Conservation (phyloP, 1,139 yeast genomes). For the Candida gigantensis region DNA sequence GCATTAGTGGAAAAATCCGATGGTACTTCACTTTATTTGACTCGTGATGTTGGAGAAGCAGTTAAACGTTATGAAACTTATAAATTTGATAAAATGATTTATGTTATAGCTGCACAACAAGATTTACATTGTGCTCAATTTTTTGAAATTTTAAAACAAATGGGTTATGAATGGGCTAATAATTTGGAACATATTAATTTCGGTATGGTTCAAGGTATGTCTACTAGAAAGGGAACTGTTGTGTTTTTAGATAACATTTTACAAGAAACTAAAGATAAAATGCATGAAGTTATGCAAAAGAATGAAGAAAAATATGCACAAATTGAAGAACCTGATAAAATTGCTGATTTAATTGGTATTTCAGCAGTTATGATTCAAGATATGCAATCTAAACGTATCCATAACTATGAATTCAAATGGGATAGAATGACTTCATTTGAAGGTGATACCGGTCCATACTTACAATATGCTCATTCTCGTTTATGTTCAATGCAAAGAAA, state of each 20-base stretch:
- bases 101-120: constrained; percentile 95
- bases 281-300: constrained; percentile 97
- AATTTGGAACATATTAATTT: constrained; percentile 82
- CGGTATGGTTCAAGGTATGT: constrained; percentile 99
- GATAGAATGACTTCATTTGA: constrained; percentile 97
- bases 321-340: constrained; percentile 90
- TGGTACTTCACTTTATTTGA: constrained; percentile 91
- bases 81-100: constrained; percentile 93
- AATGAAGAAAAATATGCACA: constrained; percentile 91
- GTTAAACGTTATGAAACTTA: constrained; percentile 82
- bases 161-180: constrained; percentile 89
- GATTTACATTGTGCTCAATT: constrained; percentile 93
- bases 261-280: constrained; percentile 90
- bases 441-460: constrained; percentile 99
- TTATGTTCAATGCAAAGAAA: constrained; percentile 93
- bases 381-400: constrained; percentile 96
- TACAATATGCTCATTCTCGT: constrained; percentile 98
- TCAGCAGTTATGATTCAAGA: constrained; percentile 99
- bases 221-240: constrained; percentile 97
- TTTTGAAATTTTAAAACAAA: constrained; percentile 89
- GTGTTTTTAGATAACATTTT: constrained; percentile 93
- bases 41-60: constrained; percentile 98
- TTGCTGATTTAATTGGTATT: constrained; percentile 94
- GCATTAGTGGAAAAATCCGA: constrained; percentile 92
- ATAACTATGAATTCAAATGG: constrained; percentile 97